Base-by-base conservation (phyloP, 2,329 filamentous ascomycete species). In the Colletotrichum navitas region DNA sequence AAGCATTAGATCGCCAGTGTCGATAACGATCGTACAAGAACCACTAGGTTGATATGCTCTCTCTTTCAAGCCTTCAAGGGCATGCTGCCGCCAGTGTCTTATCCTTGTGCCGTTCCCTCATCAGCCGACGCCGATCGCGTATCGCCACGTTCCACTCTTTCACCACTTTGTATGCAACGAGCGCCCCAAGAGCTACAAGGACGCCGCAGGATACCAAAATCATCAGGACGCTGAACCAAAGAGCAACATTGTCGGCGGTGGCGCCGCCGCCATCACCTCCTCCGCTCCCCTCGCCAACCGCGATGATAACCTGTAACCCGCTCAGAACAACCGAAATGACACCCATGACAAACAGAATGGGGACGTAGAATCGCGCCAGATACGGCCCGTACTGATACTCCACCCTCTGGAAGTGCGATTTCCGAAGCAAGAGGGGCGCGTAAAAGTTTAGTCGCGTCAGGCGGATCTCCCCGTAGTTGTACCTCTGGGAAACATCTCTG, bases 311-410 rank as follows among this genome's bases (percentile, higher is more conserved):
- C 66, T 78, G 75, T 51, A 78, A 55, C 21, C 71, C 75, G 32
- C 66, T 76, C 49, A 79, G 69, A 18, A 77, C 63, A 16, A 76
- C 71, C 2, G 76, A 74, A 3, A 74, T 16, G 12, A 76, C 62
- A 2, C 63, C 75, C 47, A 79, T 73, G 11, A 76, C 43, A 45
- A 79, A 78, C 24, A 79, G 43, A 2, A 77, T 55, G 1, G 75
- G 75, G 10, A 55, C 73, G 64, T 74, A 78, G 58, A 76, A 76
- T 8, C 71, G 72, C 4, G 75, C 60, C 63, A 78, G 76, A 63
- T 76, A 78, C 2, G 58, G 49, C 2, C 68, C 65, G 62, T 77
- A 77, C 54, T 78, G 76, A 43, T 74, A 73, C 12, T 77, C 65
- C 3, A 75, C 70, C 2, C 73, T 62, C 34, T 77, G 74, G 58